Percentiles rank a stretch among this genome's conserved stretches.
Evolutionary conservation across 2,329 filamentous ascomycete genomes (phyloP).

Genomic region (Apiospora rasikravindrae): DNA sequence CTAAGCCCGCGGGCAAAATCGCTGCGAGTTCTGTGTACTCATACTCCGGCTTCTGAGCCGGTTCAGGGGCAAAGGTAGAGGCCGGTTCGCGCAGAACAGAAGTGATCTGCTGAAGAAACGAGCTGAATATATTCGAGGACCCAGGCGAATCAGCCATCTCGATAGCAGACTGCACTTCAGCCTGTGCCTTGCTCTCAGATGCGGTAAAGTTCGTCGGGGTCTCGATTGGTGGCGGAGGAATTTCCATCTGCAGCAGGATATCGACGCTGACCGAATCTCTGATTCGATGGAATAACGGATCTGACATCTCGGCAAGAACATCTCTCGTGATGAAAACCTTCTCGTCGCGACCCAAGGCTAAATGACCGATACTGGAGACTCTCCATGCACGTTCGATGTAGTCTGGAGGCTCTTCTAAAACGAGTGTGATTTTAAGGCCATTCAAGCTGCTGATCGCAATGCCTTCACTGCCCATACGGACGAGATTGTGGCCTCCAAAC

Average conservation of each 20-base stretch:
- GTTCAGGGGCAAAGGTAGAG: slow-evolving; percentile 44
- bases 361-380: slow-evolving; percentile 80
- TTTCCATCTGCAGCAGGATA: slow-evolving; percentile 65
- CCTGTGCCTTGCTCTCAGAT: slow-evolving; percentile 36
- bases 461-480: slow-evolving; percentile 50
- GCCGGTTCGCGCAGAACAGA: slow-evolving; percentile 52
- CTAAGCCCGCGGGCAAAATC: slow-evolving; percentile 57
- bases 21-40: slow-evolving; percentile 57
- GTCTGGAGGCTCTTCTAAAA: slow-evolving; percentile 61
- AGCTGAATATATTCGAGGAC: slow-evolving; percentile 41
- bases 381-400: slow-evolving; percentile 60
- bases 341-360: slow-evolving; percentile 85
- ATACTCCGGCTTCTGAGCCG: slow-evolving; percentile 36
- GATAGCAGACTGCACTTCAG: slow-evolving; percentile 31
- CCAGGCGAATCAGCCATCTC: slow-evolving; percentile 24
- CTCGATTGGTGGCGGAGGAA: slow-evolving; percentile 21
- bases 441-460: slow-evolving; percentile 58
- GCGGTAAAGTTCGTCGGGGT: slow-evolving; percentile 32
- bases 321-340: slow-evolving; percentile 80
- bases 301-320: slow-evolving; percentile 75
- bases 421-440: slow-evolving; percentile 68
- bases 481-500: slow-evolving; percentile 53
- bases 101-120: slow-evolving; percentile 52
- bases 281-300: slow-evolving; percentile 83
- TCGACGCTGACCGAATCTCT: slow-evolving; percentile 77